Evolutionary conservation across 1,284 basidiomycete species (phyloP), one percentile per base, ranked within the genome.

Genomic region (Fomitopsis pinicola): DNA sequence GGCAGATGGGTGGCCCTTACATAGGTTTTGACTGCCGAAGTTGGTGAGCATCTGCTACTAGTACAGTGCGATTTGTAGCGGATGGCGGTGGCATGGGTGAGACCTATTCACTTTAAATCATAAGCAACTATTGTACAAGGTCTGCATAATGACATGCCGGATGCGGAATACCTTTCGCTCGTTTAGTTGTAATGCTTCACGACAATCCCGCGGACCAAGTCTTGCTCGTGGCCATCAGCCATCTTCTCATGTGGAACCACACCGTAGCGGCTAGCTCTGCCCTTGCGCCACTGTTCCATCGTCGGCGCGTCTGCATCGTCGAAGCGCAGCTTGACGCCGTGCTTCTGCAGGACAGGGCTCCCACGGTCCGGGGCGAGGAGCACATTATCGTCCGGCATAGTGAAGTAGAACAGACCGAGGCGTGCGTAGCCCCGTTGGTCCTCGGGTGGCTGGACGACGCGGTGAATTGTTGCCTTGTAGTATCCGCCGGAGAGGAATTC

Each of bases 331-430:
- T 69, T 63, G 22, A 77, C 69, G 1, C 75, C 77, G 0, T 67
- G 68, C 46, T 66, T 68, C 59, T 78, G 71, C 28, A 81, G 63
- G 4, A 78, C 73, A 1, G 77, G 76, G 59, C 79, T 81, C n/a
- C 77, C 72, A 15, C 65, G 64, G 54, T 74, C 68, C 8, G 80
- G 78, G 10, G 67, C 64, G 7, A 81, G 74, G 55, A 71, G 73
- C 17, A 78, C 70, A 69, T 65, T 63, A 55, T 67, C 67, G 42
- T 65, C 57, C 1, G 67, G 46, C 57, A 59, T 59, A 8, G 62
- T 73, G 68, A 85, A 85, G 71, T 84, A 84, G 66, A 85, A 80
- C 4, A 81, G 73, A 8, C 83, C 82, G 8, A 84, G 73, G n/a
- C 83, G 76, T 50, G 79, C 72, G 60, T 75, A 72, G 30, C 76